Conservation (phyloP, 495 filamentous ascomycete species). For the Neurospora hispaniola region DNA sequence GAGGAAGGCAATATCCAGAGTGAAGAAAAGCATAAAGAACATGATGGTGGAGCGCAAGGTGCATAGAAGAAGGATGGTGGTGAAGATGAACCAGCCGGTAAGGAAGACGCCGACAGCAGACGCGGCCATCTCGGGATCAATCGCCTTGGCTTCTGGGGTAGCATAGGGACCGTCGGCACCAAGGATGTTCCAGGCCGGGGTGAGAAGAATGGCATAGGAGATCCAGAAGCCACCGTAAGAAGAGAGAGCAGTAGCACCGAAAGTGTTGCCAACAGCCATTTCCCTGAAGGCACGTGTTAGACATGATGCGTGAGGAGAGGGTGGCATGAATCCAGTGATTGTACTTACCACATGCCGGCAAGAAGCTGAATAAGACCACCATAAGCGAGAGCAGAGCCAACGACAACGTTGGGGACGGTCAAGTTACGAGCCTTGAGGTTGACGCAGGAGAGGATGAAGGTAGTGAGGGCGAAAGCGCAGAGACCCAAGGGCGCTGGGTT, state of each 20-base stretch:
- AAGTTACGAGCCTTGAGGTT: conserved; percentile 62
- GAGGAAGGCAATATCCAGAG: conserved; percentile 85
- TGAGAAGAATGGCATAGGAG: conserved; percentile 78
- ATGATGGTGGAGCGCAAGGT: conserved; percentile 89
- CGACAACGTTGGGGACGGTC: conserved; percentile 52
- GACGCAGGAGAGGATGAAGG: conserved; percentile 81
- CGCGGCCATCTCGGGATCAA: conserved; percentile 27
- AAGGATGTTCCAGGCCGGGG: conserved; percentile 47
- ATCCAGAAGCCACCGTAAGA: conserved; percentile 99
- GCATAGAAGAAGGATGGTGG: conserved; percentile 73
- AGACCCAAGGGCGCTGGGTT: conserved; percentile 83
- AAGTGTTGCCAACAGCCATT: conserved; percentile 97
- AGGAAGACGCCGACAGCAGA: conserved; percentile 79
- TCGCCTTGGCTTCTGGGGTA: conserved; percentile 17
- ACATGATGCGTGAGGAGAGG: neutral
- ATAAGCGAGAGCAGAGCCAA: conserved; percentile 65
- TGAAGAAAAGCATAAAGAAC: conserved; percentile 94
- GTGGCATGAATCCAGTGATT: neutral
- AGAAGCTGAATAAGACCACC: conserved; percentile 86
- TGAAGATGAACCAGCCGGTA: conserved; percentile 98
- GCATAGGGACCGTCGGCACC: conserved; percentile 47
- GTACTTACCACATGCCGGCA: conserved; percentile 95
- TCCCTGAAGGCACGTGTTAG: conserved; percentile 50
- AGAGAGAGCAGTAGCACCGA: conserved; percentile 91
- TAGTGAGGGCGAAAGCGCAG: conserved; percentile 87